Evolutionary conservation across 257 asterid genomes (phyloP).

Genomic region (Linaria vulgaris): DNA sequence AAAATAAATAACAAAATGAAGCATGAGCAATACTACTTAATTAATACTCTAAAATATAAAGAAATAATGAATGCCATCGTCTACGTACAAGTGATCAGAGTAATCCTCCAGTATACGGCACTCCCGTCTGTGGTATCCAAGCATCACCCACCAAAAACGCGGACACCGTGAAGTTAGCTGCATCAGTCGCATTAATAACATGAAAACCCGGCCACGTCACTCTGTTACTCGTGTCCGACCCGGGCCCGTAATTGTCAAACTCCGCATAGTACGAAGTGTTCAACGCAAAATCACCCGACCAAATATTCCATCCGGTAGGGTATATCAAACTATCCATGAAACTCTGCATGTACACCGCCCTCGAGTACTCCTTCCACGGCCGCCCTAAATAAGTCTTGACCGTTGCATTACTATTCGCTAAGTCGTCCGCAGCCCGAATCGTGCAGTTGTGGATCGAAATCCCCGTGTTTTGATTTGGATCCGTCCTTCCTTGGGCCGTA

Average conservation of each 20-base stretch:
- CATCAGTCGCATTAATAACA: constrained; percentile 43
- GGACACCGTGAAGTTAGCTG: constrained; percentile 51
- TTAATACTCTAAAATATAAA: too few relatives aligned
- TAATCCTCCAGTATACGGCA: constrained; percentile 43
- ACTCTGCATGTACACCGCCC: constrained; percentile 56
- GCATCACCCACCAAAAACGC: constrained; percentile 50
- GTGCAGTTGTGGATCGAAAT: constrained; percentile 62
- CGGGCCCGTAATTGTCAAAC: constrained; percentile 57
- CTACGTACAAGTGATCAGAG: not conserved
- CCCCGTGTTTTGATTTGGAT: constrained; percentile 81
- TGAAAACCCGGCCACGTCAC: constrained; percentile 76
- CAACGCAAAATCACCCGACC: constrained; percentile 70
- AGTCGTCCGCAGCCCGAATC: constrained; percentile 49
- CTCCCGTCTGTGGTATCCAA: constrained; percentile 61
- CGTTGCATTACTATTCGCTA: constrained; percentile 30
- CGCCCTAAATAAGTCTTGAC: constrained; percentile 60
- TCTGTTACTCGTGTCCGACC: constrained; percentile 46
- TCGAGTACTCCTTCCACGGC: constrained; percentile 77
- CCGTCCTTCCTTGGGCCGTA: constrained; percentile 78
- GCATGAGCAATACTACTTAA: too few relatives aligned
- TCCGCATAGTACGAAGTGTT: constrained; percentile 71
- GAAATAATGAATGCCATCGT: too few relatives aligned
- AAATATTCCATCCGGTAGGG: constrained; percentile 59
- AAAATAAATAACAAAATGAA: too few relatives aligned
- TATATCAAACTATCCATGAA: constrained; percentile 38